Conservation (phyloP, 306 rosid genomes). For the Medicago ruthenica region DNA sequence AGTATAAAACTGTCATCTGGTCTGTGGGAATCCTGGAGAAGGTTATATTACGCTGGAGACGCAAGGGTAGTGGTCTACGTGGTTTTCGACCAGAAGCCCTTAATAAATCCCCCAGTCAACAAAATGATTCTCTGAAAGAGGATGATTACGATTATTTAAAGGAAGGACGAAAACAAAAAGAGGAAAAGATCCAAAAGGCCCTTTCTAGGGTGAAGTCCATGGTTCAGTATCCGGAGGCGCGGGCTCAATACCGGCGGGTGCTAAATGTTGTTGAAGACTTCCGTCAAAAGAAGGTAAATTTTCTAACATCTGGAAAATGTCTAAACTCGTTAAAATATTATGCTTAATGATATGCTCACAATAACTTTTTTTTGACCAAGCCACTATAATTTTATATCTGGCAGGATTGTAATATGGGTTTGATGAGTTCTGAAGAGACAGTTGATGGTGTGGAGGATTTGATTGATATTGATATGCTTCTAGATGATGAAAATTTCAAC, state of each 20-base stretch:
- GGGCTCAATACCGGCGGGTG: constrained; percentile 88
- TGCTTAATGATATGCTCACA: constrained; percentile 35
- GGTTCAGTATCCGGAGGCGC: constrained; percentile 94
- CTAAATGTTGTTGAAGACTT: constrained; percentile 80
- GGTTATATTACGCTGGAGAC: constrained; percentile 91
- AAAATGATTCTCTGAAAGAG: constrained; percentile 49
- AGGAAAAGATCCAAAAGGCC: constrained; percentile 87
- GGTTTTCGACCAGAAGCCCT: constrained; percentile 70
- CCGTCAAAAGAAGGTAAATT: constrained; percentile 75
- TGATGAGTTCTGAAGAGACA: constrained; percentile 60
- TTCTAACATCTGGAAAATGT: not conserved
- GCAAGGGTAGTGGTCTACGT: constrained; percentile 87
- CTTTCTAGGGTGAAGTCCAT: constrained; percentile 90
- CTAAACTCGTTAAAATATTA: not conserved
- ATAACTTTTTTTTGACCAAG: not conserved
- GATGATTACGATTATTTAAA: constrained; percentile 88
- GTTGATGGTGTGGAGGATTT: constrained; percentile 68
- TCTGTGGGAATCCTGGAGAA: constrained; percentile 90
- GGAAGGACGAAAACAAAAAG: constrained; percentile 85
- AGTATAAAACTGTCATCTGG: constrained; percentile 75
- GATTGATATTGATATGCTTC: constrained; percentile 70
- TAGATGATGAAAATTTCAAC: constrained; percentile 77
- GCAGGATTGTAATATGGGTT: constrained; percentile 56
- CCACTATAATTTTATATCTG: constrained; percentile 29
- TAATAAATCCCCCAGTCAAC: constrained; percentile 51